These are phyloP conservation scores for Opeltia flavorubescens DNA, from an alignment of 495 filamentous ascomycete genomes.

Conservation along the genomic window DNA sequence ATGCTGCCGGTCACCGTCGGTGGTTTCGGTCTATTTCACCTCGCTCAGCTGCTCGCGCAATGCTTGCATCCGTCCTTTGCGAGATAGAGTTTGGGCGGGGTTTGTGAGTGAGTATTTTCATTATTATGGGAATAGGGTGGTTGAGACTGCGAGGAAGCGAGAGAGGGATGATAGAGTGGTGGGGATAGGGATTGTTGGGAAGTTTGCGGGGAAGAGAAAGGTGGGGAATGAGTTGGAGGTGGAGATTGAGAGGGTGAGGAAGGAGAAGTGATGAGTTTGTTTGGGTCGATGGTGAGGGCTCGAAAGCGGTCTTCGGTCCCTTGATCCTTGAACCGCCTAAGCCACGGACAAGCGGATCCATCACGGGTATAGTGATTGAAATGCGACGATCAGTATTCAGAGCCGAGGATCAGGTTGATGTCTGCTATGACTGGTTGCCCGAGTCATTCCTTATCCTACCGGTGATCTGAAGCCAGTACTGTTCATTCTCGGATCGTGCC, in stretches of 20 bases:
- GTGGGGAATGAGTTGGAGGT: not conserved
- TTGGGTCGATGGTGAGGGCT: constrained; percentile 13
- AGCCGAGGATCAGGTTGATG: constrained; percentile 97
- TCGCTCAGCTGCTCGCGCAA: constrained; percentile 96
- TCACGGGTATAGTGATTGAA: constrained; percentile 90
- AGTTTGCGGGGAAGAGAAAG: not conserved
- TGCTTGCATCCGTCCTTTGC: constrained; percentile 77
- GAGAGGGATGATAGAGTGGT: not conserved
- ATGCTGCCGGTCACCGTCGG: constrained; percentile 85
- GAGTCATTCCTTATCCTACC: constrained; percentile 73
- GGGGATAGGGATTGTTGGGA: not conserved
- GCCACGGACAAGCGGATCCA: constrained; percentile 89
- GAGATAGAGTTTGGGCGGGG: constrained; percentile 2
- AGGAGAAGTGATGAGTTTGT: not conserved
- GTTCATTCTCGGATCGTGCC: constrained; percentile 75
- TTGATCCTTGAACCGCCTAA: constrained; percentile 78
- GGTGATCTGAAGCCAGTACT: constrained; percentile 87
- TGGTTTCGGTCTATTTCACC: constrained; percentile 83
- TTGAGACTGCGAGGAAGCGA: not conserved
- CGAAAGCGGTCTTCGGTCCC: constrained; percentile 75
- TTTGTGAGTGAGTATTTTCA: constrained; percentile 5
- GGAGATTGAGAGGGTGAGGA: not conserved
- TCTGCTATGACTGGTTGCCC: constrained; percentile 74
- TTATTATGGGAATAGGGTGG: not conserved
- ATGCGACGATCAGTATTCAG: constrained; percentile 93